A percentile compares a stretch with the other conserved stretches of the same genome.
Conservation (phyloP, 192 early-diverging fungal species). For the Dissophora globulifera region DNA sequence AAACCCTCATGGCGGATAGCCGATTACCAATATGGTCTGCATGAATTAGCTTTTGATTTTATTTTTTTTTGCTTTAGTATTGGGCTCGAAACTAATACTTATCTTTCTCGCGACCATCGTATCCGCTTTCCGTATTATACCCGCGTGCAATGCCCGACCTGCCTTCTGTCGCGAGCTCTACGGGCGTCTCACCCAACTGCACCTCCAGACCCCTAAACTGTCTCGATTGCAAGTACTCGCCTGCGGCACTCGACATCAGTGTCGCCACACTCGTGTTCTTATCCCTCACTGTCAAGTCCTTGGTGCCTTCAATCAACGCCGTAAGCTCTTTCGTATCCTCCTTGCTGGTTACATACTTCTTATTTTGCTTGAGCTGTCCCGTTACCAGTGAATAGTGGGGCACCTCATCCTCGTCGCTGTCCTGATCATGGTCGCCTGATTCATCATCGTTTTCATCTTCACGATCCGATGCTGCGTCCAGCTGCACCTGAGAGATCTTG, state of each 20-base stretch:
- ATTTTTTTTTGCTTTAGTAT: no score
- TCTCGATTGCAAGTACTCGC: conserved; percentile 78
- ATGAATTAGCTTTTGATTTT: no score
- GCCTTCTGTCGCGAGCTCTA: conserved; percentile 74
- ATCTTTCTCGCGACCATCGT: conserved; percentile 39
- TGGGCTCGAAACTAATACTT: conserved; percentile 40
- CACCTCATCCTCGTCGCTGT: conserved; percentile 69
- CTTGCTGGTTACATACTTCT: conserved; percentile 56
- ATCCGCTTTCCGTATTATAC: conserved; percentile 59
- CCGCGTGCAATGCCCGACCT: conserved; percentile 89
- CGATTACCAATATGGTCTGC: no score
- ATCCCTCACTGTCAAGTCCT: conserved; percentile 68
- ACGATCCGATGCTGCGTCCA: conserved; percentile 51
- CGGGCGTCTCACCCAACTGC: conserved; percentile 70
- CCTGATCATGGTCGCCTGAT: no score
- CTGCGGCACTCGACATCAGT: conserved; percentile 68
- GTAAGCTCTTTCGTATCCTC: conserved; percentile 45
- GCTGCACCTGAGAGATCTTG: conserved; percentile 37
- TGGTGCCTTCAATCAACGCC: conserved; percentile 31
- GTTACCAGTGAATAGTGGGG: conserved; percentile 94
- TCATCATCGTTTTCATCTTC: conserved; percentile 21
- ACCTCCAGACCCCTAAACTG: conserved; percentile 87
- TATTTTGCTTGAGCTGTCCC: conserved; percentile 74
- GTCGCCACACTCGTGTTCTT: conserved; percentile 63
- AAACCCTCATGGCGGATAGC: no score